phyloP scores from a whole-genome alignment of 257 asterid species.

The Penstemon eatonii region DNA sequence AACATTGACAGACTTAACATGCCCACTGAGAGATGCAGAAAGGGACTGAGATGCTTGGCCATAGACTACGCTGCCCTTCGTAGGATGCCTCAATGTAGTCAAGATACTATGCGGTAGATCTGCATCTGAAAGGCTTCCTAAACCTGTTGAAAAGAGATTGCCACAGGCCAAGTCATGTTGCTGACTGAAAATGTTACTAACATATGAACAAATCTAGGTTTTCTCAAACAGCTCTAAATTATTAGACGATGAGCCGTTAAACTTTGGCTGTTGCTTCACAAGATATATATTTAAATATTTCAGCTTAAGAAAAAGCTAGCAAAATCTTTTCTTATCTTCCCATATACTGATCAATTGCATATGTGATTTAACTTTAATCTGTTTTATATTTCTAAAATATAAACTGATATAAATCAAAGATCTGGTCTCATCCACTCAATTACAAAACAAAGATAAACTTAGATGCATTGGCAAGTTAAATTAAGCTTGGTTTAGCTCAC shows the following conservation, averaged over 20 bases:
- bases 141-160: slow-evolving; percentile 31
- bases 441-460: no score
- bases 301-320: neutral
- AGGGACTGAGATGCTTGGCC: slow-evolving; percentile 41
- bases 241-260: no score
- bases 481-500: no score
- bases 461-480: no score
- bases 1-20: slow-evolving; percentile 67
- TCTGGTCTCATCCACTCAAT: no score
- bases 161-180: neutral
- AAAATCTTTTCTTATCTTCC: neutral
- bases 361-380: no score
- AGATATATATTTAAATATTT: no score
- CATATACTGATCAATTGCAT: no score
- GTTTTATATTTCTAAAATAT: no score
- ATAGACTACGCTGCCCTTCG: slow-evolving; percentile 30
- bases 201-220: neutral
- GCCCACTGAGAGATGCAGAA: slow-evolving; percentile 62
- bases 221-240: neutral
- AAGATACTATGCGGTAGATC: slow-evolving; percentile 54
- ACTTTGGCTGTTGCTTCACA: no score
- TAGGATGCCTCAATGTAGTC: slow-evolving; percentile 49
- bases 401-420: no score
- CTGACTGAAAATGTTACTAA: neutral
- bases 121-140: slow-evolving; percentile 61